These are phyloP conservation scores for Ophiostoma sp. DNA, from an alignment of 2,329 filamentous ascomycete species.

Conservation along the genomic window DNA sequence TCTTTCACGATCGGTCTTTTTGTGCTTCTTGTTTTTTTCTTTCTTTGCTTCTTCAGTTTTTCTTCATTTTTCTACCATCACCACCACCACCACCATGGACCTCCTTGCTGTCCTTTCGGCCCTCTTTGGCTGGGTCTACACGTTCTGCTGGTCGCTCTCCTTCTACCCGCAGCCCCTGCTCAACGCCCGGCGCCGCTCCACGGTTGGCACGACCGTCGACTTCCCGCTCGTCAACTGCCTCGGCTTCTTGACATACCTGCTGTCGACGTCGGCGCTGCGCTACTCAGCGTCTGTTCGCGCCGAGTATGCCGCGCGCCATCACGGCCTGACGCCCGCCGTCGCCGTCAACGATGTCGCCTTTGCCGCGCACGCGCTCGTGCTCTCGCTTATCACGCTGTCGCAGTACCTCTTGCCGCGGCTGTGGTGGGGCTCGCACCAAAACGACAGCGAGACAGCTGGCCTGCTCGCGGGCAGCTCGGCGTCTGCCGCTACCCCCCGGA, in stretches of 20 bases:
- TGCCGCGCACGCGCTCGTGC: conserved; percentile 69
- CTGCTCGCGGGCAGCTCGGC: background rate
- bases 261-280: conserved; percentile 69
- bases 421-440: conserved; percentile 53
- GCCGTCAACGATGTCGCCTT: conserved; percentile 87
- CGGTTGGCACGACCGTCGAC: conserved; percentile 78
- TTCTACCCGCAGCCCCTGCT: conserved; percentile 89
- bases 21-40: background rate
- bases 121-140: conserved; percentile 71
- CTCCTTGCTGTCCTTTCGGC: conserved; percentile 48
- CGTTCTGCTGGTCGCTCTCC: conserved; percentile 72
- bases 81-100: conserved; percentile 19
- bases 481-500: background rate
- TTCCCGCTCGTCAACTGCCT: conserved; percentile 71
- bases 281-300: conserved; percentile 69
- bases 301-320: conserved; percentile 79
- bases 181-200: conserved; percentile 71
- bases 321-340: conserved; percentile 72
- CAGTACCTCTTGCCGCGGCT: conserved; percentile 66
- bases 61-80: background rate
- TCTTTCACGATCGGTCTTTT: background rate
- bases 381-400: conserved; percentile 67
- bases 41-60: background rate
- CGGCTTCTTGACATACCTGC: conserved; percentile 66
- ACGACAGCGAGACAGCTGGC: background rate